Percentiles rank a stretch among this genome's conserved stretches.
Conservation (phyloP, 192 early-diverging fungal genomes). For the Coemansia guatemalensis region DNA sequence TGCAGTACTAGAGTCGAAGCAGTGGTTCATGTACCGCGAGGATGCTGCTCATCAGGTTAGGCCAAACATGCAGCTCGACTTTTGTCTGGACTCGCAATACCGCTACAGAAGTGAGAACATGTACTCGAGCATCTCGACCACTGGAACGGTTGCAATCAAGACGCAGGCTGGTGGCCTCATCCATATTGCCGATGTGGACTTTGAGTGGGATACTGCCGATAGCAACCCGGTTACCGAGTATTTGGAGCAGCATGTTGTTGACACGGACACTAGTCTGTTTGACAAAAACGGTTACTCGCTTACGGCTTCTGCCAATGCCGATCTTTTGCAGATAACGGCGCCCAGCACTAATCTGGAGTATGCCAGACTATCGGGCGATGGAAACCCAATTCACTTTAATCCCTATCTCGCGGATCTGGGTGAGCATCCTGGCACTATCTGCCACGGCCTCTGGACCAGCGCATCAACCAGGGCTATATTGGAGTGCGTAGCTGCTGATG, state of each 20-base stretch:
- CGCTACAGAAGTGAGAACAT: constrained; percentile 57
- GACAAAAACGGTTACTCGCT: constrained; percentile 63
- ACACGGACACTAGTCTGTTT: constrained; percentile 73
- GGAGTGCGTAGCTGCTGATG: constrained; percentile 84
- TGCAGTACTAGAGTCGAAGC: constrained; percentile 77
- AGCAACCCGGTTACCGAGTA: constrained; percentile 86
- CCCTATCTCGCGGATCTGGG: constrained; percentile 87
- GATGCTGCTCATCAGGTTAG: constrained; percentile 31
- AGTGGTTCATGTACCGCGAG: constrained; percentile 67
- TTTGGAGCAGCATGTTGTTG: constrained; percentile 67
- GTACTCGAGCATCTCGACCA: constrained; percentile 70
- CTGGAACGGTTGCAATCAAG: constrained; percentile 59
- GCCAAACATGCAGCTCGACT: constrained; percentile 63
- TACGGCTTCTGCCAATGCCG: neutral
- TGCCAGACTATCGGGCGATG: constrained; percentile 76
- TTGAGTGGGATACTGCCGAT: constrained; percentile 62
- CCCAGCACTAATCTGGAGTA: constrained; percentile 79
- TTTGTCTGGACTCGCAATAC: constrained; percentile 73
- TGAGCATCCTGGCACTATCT: constrained; percentile 82
- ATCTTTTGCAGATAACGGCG: constrained; percentile 23
- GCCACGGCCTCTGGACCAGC: constrained; percentile 95
- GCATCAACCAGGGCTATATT: constrained; percentile 88
- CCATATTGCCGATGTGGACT: constrained; percentile 77
- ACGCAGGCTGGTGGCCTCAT: constrained; percentile 58
- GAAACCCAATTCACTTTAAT: constrained; percentile 92